These are phyloP conservation scores for Ceratocystis alfenasii DNA, from an alignment of 2,329 filamentous ascomycete species.

Conservation along the genomic window DNA sequence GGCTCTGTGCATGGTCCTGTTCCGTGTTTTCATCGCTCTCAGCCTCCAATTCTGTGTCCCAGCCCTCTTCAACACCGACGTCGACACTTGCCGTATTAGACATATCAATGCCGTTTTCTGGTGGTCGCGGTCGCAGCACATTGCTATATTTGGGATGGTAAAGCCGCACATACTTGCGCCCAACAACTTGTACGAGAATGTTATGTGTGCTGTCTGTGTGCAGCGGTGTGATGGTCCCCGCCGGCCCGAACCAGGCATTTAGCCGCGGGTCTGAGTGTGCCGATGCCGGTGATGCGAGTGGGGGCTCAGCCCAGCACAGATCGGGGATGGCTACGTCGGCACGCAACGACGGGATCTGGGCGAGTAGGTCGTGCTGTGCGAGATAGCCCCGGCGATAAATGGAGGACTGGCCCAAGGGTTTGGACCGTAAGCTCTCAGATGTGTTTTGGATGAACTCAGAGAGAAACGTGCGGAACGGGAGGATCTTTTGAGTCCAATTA, in stretches of 20 bases:
- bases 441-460: slow-evolving; percentile 40
- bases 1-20: slow-evolving; percentile 31
- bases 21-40: slow-evolving; percentile 25
- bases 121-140: slow-evolving; percentile 48
- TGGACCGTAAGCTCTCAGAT: background rate
- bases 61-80: slow-evolving; percentile 55
- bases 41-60: slow-evolving; percentile 33
- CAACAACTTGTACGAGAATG: slow-evolving; percentile 77
- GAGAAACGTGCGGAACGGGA: slow-evolving; percentile 63
- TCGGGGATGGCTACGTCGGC: slow-evolving; percentile 72
- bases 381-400: slow-evolving; percentile 56
- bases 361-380: slow-evolving; percentile 79
- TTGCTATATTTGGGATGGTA: slow-evolving; percentile 57
- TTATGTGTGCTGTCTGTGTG: slow-evolving; percentile 95
- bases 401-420: background rate
- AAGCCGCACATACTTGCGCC: slow-evolving; percentile 80
- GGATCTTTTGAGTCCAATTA: slow-evolving; percentile 71
- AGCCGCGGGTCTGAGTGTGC: slow-evolving; percentile 49
- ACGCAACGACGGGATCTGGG: slow-evolving; percentile 65
- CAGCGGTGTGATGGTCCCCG: slow-evolving; percentile 77
- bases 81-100: slow-evolving; percentile 77
- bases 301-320: slow-evolving; percentile 64
- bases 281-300: slow-evolving; percentile 37
- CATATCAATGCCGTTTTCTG: slow-evolving; percentile 72
- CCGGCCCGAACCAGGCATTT: slow-evolving; percentile 88